Conservation (phyloP, 495 filamentous ascomycete species). For the Platismatia glauca region DNA sequence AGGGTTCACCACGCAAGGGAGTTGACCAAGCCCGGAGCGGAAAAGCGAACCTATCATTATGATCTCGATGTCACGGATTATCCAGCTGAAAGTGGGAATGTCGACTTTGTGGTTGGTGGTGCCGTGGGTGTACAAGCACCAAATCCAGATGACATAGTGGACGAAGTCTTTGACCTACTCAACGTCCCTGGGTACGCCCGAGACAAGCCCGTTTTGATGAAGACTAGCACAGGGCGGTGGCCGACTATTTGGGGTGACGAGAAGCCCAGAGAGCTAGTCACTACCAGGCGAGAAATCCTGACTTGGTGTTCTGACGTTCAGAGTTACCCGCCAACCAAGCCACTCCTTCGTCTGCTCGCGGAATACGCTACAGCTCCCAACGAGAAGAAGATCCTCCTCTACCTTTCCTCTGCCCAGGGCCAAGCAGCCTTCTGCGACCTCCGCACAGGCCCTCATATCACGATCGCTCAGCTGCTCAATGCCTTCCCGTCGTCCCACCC, state of each 20-base stretch:
- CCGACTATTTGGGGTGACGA: conserved; percentile 99
- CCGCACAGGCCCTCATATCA: conserved; percentile 78
- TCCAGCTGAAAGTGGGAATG: conserved; percentile 66
- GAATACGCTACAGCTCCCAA: conserved; percentile 71
- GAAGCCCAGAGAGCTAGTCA: conserved; percentile 66
- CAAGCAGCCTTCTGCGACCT: conserved; percentile 93
- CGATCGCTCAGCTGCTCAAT: conserved; percentile 71
- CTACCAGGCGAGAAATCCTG: conserved; percentile 80
- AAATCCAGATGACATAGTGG: conserved; percentile 68
- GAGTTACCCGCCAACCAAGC: conserved; percentile 83
- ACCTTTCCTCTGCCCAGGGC: conserved; percentile 79
- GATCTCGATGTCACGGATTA: conserved; percentile 96
- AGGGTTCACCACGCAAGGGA: conserved; percentile 74
- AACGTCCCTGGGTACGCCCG: conserved; percentile 66
- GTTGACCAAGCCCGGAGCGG: conserved; percentile 80
- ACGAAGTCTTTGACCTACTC: conserved; percentile 74
- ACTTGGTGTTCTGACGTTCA: conserved; percentile 95
- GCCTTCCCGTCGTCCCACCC: conserved; percentile 90
- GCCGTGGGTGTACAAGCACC: conserved; percentile 89
- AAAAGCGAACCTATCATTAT: conserved; percentile 95
- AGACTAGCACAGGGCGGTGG: conserved; percentile 78
- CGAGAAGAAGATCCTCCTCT: conserved; percentile 81
- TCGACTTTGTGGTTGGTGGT: conserved; percentile 94
- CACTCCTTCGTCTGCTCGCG: conserved; percentile 73
- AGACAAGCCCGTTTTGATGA: conserved; percentile 68